Base-by-base conservation (phyloP, 2,329 filamentous ascomycete species). In the Bipolaris sorokiniana region DNA sequence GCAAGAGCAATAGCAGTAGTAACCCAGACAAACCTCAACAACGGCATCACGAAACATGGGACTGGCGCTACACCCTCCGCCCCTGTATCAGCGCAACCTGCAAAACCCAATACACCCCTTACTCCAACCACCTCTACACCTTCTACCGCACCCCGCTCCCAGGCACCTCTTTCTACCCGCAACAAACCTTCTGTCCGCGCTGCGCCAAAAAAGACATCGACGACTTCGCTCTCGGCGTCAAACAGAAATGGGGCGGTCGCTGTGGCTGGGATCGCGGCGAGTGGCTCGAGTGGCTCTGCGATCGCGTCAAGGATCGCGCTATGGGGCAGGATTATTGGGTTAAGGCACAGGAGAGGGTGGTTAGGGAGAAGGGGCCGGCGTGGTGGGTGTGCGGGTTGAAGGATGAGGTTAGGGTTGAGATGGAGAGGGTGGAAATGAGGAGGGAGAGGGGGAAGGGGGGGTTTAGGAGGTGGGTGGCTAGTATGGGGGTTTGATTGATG, bases 241-340 rank as follows among this genome's bases (percentile, higher is more conserved):
- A 50, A 16, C 57, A 68, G 51, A 73, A 72, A 48, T 66, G 62
- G 62, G 49, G 50, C 1, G 62, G 61, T 34, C 54, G 60, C n/a
- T 64, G 66, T 23, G 63, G 51, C 0, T 68, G 63, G 60, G 60
- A 71, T 31, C 59, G 66, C 6, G 44, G 47, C 7, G 69, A 71
- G 54, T 74, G 70, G 70, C 54, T 63, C 6, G 55, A 59, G 22
- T 73, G 70, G 70, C 63, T 67, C 34, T 58, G 54, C 7, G 64
- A 65, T 26, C 45, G 63, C 1, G 36, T 56, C 1, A 60, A 50
- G 1, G 65, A 71, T 26, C 52, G 72, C 3, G 56, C 59, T 6
- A 59, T 61, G 48, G 70, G 73, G 42, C 11, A 40, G 13, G 67
- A 62, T 23, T 75, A 68, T 40, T 74, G 70, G 71, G 63, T 67